These are phyloP conservation scores for Vavraia culicis DNA, from an alignment of 371 early-diverging fungal genomes.

Conservation along the genomic window DNA sequence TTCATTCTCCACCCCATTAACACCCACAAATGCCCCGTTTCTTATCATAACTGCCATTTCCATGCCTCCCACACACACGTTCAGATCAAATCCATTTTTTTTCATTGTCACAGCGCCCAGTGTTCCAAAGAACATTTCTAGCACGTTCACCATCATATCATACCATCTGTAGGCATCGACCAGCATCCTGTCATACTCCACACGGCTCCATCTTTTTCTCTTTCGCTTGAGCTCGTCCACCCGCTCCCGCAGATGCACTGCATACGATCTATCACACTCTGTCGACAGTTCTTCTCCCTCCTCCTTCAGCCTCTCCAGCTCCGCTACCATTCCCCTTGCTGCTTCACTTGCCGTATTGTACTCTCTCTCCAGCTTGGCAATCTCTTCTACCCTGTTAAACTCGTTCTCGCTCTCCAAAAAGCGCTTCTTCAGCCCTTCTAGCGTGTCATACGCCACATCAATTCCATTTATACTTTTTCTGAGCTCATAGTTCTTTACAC, in stretches of 20 bases:
- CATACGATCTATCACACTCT: constrained; percentile 23
- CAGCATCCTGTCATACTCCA: too few species aligned
- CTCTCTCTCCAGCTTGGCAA: constrained; percentile 1
- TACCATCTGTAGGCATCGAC: constrained; percentile 31
- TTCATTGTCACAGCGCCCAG: background rate
- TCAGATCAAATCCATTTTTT: background rate
- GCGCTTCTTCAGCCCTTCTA: constrained; percentile 9
- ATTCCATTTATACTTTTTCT: background rate
- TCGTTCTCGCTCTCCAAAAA: constrained; percentile 11
- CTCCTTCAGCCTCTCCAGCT: constrained; percentile 5
- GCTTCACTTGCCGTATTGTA: constrained; percentile 2
- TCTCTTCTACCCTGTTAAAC: constrained; percentile 1
- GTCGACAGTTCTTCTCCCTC: constrained; percentile 9
- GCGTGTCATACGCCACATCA: constrained; percentile 1
- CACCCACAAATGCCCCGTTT: background rate
- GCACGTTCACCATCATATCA: constrained; percentile 4
- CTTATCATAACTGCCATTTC: background rate
- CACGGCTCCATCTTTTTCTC: too few species aligned
- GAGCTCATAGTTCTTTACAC: constrained; percentile 3
- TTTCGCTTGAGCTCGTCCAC: constrained; percentile 10
- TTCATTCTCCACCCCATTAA: background rate
- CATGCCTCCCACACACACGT: background rate
- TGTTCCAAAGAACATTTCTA: constrained; percentile 25
- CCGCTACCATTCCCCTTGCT: background rate
- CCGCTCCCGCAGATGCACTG: constrained; percentile 22